phyloP scores from a whole-genome alignment of 306 rosid species.

The Citrullus colocynthis region DNA sequence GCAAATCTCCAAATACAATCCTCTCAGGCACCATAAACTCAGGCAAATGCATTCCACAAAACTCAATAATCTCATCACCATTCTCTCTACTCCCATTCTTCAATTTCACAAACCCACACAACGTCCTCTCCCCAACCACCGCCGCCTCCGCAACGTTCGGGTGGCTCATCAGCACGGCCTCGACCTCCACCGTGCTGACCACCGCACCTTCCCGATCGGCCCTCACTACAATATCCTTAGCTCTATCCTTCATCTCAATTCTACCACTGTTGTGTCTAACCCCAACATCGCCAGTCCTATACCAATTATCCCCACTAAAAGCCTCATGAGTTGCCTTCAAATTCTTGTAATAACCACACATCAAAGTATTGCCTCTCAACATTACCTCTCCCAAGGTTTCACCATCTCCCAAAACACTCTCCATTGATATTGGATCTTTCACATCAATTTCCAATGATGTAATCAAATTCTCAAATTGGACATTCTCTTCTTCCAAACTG shows the following conservation, averaged over 20 bases:
- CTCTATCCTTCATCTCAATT: slow-evolving; percentile 66
- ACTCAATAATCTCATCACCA: slow-evolving; percentile 33
- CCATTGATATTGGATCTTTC: slow-evolving; percentile 47
- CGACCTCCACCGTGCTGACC: slow-evolving; percentile 54
- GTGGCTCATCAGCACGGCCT: slow-evolving; percentile 55
- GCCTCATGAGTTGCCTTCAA: slow-evolving; percentile 35
- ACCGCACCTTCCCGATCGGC: slow-evolving; percentile 18
- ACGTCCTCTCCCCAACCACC: slow-evolving; percentile 32
- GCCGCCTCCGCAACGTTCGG: slow-evolving; percentile 59
- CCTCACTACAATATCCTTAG: slow-evolving; percentile 32
- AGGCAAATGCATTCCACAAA: slow-evolving; percentile 42
- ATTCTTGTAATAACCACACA: slow-evolving; percentile 50
- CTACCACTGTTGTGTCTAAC: slow-evolving; percentile 34
- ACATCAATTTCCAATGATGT: slow-evolving; percentile 46
- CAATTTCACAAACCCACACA: slow-evolving; percentile 48
- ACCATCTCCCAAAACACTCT: slow-evolving; percentile 49
- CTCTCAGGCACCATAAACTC: slow-evolving; percentile 52
- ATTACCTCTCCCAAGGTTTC: slow-evolving; percentile 66
- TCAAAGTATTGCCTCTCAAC: slow-evolving; percentile 51
- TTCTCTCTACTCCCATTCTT: slow-evolving; percentile 27
- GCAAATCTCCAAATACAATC: slow-evolving; percentile 62
- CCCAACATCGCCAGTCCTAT: slow-evolving; percentile 61
- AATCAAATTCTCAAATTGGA: slow-evolving; percentile 12
- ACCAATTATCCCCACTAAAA: slow-evolving; percentile 52
- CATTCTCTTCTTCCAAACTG: not conserved